Evolutionary conservation across 306 rosid species (phyloP), one percentile per base, ranked within the genome.

Genomic region (Fragaria vesca): DNA sequence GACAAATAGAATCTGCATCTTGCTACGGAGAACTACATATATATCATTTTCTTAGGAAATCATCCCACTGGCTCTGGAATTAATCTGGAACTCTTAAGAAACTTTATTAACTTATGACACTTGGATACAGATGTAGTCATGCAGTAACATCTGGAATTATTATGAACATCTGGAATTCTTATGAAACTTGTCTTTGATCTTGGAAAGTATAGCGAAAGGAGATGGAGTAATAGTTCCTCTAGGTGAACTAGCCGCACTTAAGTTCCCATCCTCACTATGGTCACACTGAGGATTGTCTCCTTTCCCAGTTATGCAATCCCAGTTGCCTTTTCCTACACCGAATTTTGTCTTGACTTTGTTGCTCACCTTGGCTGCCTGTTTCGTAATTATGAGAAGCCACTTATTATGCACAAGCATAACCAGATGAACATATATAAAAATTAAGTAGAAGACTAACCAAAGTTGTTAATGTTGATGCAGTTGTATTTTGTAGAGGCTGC

Each of bases 301-400:
- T 8, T 83, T 86, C 80, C 89, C 93, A 73, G 89, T 88, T 80
- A 89, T 97, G 50, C 79, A 90, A 74, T 88, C 92, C 71, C 32
- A 75, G 69, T 65, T 81, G 83, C 84, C 87, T 65, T 91, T 97
- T 69, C 94, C 87, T 0, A 83, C 85, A 75, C 87, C 83, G 61
- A 95, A n/a, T 77, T 81, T 90, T 21, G 91, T 91, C 86, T 84
- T 95, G 12, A 95, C 91, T 88, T 87, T 95, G 90, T 90, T 93
- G 87, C 97, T 85, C 86, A 95, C 89, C 86, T 88, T 93, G 36
- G 94, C 83, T 72, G 99, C 97, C 99, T 95, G 89, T 87, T 78
- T 83, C 15, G 80, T 30, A 75, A 61, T 80, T 79, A 76, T 43
- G 76, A 86, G 28, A 87, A 34, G 46, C 68, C 73, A 79, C 21